These are phyloP conservation scores for Aspergillus sp. DNA, from an alignment of 2,329 filamentous ascomycete species.

Conservation along the genomic window DNA sequence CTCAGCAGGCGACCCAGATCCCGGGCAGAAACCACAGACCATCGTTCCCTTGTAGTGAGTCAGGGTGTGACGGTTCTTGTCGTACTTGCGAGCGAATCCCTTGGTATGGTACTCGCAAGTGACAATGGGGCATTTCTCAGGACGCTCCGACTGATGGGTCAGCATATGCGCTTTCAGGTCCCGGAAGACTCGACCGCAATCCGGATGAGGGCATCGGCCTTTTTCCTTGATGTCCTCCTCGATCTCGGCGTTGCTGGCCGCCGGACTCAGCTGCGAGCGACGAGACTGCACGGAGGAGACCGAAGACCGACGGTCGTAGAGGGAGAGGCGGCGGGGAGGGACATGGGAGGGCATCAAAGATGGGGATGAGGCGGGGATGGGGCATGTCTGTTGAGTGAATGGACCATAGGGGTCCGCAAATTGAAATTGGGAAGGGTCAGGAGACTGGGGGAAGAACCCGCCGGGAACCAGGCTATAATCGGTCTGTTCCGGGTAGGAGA, in stretches of 20 bases:
- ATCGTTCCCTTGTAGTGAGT: slow-evolving; percentile 97
- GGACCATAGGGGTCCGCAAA: slow-evolving; percentile 26
- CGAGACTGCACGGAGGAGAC: slow-evolving; percentile 68
- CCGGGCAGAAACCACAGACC: slow-evolving; percentile 93
- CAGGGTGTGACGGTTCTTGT: slow-evolving; percentile 90
- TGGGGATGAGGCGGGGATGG: slow-evolving; percentile 53
- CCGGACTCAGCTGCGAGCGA: slow-evolving; percentile 57
- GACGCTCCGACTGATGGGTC: slow-evolving; percentile 85
- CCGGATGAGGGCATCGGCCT: slow-evolving; percentile 73
- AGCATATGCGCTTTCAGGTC: slow-evolving; percentile 93
- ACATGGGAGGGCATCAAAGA: slow-evolving; percentile 58
- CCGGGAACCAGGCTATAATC: slow-evolving; percentile 27
- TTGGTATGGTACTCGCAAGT: slow-evolving; percentile 91
- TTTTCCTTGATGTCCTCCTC: slow-evolving; percentile 63
- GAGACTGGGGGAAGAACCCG: slow-evolving; percentile 33
- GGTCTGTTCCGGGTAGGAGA: slow-evolving; percentile 34
- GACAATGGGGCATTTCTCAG: slow-evolving; percentile 89
- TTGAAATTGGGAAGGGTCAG: slow-evolving; percentile 34
- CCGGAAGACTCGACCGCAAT: slow-evolving; percentile 84
- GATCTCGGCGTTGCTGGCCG: slow-evolving; percentile 59
- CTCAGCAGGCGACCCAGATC: slow-evolving; percentile 81
- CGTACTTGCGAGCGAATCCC: slow-evolving; percentile 91
- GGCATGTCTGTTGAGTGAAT: slow-evolving; percentile 22
- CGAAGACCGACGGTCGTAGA: slow-evolving; percentile 61
- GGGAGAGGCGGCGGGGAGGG: slow-evolving; percentile 46